Conservation (phyloP, 1,284 basidiomycete species). For the Leucoagaricus sp. region DNA sequence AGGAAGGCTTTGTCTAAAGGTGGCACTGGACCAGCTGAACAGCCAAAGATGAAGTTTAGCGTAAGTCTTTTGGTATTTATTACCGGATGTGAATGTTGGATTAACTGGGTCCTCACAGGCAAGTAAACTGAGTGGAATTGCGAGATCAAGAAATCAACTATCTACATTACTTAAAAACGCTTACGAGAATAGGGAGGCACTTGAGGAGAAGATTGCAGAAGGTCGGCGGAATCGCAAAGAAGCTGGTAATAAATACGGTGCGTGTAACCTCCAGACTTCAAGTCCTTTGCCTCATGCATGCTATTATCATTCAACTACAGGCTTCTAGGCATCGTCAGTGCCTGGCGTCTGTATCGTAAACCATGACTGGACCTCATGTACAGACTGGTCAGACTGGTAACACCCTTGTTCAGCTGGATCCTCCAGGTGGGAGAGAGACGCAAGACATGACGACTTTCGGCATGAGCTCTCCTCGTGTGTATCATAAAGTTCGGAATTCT, state of each 20-base stretch:
- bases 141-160: conserved; percentile 73
- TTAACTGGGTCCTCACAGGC: conserved; percentile 41
- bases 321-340: neutral
- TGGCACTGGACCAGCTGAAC: conserved; percentile 49
- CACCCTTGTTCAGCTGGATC: no score
- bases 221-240: conserved; percentile 81
- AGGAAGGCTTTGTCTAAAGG: conserved; percentile 69
- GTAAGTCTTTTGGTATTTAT: conserved; percentile 37
- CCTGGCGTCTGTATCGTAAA: no score
- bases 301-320: neutral
- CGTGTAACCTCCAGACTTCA: no score
- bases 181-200: conserved; percentile 72
- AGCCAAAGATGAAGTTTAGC: conserved; percentile 76
- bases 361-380: no score
- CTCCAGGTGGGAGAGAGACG: no score
- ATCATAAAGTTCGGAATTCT: no score
- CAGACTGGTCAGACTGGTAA: no score
- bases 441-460: no score
- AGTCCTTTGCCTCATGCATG: no score
- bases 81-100: neutral
- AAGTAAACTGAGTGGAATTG: conserved; percentile 67
- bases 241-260: conserved; percentile 85
- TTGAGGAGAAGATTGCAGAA: conserved; percentile 80
- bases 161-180: conserved; percentile 76
- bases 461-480: no score